Evolutionary conservation across 169 alveolate genomes (phyloP).

Genomic region (Blepharisma undulans): DNA sequence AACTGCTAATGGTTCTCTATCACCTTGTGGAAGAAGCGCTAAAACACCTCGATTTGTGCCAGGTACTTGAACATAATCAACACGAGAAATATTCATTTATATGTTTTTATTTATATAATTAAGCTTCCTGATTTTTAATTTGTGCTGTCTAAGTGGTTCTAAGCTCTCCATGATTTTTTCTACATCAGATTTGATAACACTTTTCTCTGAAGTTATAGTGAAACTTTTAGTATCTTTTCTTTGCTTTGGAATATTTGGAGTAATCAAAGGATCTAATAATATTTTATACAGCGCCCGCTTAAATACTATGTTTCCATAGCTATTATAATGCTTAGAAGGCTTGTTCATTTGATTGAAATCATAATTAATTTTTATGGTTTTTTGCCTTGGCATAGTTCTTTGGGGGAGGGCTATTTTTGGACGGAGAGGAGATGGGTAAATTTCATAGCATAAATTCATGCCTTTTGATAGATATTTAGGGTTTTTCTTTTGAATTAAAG

Average conservation of each 20-base stretch:
- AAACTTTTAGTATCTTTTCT: not conserved
- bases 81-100: not conserved
- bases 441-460: not conserved
- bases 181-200: not conserved
- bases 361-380: not conserved
- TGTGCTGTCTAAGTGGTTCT: not conserved
- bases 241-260: not conserved
- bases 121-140: not conserved
- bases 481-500: not conserved
- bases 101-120: not conserved
- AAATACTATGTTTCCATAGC: not conserved
- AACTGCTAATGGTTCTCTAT: not conserved
- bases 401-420: not conserved
- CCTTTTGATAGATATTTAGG: not conserved
- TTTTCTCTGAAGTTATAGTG: not conserved
- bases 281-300: not conserved
- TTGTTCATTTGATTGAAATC: not conserved
- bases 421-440: not conserved
- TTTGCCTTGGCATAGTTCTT: not conserved
- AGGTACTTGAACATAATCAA: constrained; percentile 17
- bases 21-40: not conserved
- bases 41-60: constrained; percentile 16
- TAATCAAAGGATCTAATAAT: not conserved
- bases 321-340: not conserved
- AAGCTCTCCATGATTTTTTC: not conserved